Conservation (phyloP, 2,329 filamentous ascomycete genomes). For the Parafenestella ontariensis region DNA sequence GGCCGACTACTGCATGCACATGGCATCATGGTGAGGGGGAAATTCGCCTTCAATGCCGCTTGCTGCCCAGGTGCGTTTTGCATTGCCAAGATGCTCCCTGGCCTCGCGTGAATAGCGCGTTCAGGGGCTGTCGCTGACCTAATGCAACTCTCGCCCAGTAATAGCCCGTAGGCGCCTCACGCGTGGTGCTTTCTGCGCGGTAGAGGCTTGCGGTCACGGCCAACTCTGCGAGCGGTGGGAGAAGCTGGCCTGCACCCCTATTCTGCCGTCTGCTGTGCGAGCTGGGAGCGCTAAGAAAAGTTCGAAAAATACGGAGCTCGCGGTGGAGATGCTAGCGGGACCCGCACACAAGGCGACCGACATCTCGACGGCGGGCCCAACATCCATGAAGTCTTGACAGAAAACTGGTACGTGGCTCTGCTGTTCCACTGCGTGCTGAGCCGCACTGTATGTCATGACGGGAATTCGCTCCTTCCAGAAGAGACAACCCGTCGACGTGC, state of each 20-base stretch:
- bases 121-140: slow-evolving; percentile 8
- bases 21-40: slow-evolving; percentile 24
- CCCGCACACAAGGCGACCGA: slow-evolving; percentile 18
- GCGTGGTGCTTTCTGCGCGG: no score
- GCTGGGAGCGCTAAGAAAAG: slow-evolving; percentile 22
- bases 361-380: slow-evolving; percentile 19
- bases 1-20: slow-evolving; percentile 15
- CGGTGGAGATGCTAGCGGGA: slow-evolving; percentile 21
- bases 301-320: slow-evolving; percentile 23
- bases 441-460: slow-evolving; percentile 17
- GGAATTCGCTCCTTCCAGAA: no score
- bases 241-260: slow-evolving; percentile 10
- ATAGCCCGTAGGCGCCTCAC: slow-evolving; percentile 5
- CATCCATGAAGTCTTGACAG: no score
- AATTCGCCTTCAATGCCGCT: slow-evolving; percentile 19
- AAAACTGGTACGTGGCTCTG: slow-evolving; percentile 1
- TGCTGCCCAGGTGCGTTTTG: slow-evolving; percentile 11
- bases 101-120: slow-evolving; percentile 10
- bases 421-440: slow-evolving; percentile 19
- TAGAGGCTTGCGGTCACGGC: slow-evolving; percentile 22
- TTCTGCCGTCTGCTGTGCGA: slow-evolving; percentile 3
- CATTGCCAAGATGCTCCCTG: slow-evolving; percentile 18
- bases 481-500: not conserved
- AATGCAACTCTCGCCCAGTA: slow-evolving; percentile 7
- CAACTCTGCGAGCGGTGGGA: slow-evolving; percentile 6